These are phyloP conservation scores for Macaranga tanarius DNA, from an alignment of 441 rosid genomes.

Conservation along the genomic window DNA sequence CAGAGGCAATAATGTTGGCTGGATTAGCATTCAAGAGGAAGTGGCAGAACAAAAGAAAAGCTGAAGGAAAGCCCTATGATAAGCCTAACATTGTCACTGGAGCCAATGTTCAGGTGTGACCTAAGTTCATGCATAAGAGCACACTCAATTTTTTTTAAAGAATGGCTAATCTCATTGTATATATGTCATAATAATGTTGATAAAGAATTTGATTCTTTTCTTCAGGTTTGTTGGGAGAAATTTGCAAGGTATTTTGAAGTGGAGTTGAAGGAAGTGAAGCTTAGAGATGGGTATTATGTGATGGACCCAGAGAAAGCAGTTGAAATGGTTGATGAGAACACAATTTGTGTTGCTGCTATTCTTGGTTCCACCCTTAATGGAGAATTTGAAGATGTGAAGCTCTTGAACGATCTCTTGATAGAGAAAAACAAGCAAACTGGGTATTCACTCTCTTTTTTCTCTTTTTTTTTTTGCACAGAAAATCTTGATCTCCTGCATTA, in stretches of 20 bases:
- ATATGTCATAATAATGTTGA: too few species aligned
- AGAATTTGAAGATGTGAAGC: conserved; percentile 86
- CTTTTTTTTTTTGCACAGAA: too few species aligned
- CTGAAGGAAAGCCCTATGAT: conserved; percentile 66
- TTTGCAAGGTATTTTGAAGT: conserved; percentile 90
- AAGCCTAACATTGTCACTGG: conserved; percentile 84
- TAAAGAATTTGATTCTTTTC: neutral
- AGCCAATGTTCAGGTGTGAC: conserved; percentile 66
- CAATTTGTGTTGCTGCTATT: conserved; percentile 85
- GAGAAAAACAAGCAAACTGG: conserved; percentile 77
- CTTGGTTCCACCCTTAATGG: conserved; percentile 90
- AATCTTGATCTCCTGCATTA: neutral
- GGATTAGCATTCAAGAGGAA: conserved; percentile 64
- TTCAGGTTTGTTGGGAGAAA: conserved; percentile 88
- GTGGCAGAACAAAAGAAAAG: conserved; percentile 67
- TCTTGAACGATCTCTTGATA: conserved; percentile 57
- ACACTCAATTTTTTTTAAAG: too few species aligned
- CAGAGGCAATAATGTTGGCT: conserved; percentile 71
- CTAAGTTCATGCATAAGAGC: too few species aligned
- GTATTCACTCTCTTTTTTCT: conserved; percentile 22
- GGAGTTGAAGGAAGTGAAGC: conserved; percentile 80
- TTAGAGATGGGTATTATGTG: conserved; percentile 81
- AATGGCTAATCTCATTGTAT: too few species aligned
- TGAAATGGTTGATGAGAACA: conserved; percentile 92
- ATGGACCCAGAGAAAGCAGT: conserved; percentile 87